Base-by-base conservation (phyloP, 177 flowering plant genomes). In the Tripterygium wilfordii region DNA sequence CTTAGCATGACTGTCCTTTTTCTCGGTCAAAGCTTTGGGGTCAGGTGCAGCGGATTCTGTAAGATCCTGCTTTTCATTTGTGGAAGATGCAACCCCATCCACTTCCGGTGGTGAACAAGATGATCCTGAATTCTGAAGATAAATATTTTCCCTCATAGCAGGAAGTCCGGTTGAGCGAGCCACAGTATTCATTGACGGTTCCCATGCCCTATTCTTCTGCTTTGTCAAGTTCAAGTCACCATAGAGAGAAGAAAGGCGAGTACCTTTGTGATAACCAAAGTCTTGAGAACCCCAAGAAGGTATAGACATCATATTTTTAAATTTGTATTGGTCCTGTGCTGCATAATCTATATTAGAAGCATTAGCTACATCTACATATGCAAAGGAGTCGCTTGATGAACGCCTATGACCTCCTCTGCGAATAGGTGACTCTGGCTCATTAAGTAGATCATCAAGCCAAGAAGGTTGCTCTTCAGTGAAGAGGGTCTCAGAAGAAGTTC, bases 401-500 rank as follows among this genome's bases (percentile, higher is more conserved):
- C 84, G 82, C 10, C 89, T 65, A 50, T 80, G 94, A 46, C 75
- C 71, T 23, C 75, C 84, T 35, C 71, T 76, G 13, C 68, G 65
- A 1, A 69, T 66, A 52, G 87, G 85, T 12, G 75, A 59, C 26
- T 78, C 94, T 35, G 94, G 94, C 62, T 85, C 94, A 65, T 74
- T 60, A n/a, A 85, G 85, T 19, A 85, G 84, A 16, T 85, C 94
- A 42, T 82, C 81, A 45, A 85, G 65, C 94, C 94, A 82, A 49
- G 85, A 69, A 25, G 82, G 86, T 48, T 68, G 81, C 54, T 85
- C 94, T 29, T 85, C 89, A 30, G 75, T 47, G 25, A 78, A 61
- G 45, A 66, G 40, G 50, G 76, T 77, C 51, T 80, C 86, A 8
- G 87, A 80, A 21, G 83, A 72, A 53, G 86, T 67, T 7, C 85